These are phyloP conservation scores for Mycena haematopus DNA, from an alignment of 768 basidiomycete species.

Conservation along the genomic window DNA sequence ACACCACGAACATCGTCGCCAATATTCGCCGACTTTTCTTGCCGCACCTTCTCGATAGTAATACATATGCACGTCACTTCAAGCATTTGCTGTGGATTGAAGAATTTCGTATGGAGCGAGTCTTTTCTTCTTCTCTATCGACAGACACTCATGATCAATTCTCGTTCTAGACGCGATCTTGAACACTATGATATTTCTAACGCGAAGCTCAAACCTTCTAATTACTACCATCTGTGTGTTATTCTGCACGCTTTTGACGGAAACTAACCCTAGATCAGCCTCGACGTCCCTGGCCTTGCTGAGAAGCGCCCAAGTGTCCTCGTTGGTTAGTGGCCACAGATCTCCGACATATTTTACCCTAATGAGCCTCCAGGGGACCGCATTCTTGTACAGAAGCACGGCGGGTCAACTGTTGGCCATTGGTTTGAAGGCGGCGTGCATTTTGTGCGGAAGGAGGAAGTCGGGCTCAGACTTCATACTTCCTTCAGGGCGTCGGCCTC, in stretches of 20 bases:
- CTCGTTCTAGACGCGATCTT: conserved; percentile 44
- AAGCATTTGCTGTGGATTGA: conserved; percentile 63
- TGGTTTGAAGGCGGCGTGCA: conserved; percentile 71
- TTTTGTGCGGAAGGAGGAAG: conserved; percentile 52
- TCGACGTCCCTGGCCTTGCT: conserved; percentile 56
- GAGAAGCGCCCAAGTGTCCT: conserved; percentile 65
- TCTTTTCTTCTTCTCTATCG: not conserved
- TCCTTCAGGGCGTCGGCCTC: conserved; percentile 47
- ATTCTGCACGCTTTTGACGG: not conserved
- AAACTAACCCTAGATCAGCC: conserved; percentile 33
- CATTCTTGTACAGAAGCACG: conserved; percentile 56
- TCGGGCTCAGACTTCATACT: conserved; percentile 55
- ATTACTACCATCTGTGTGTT: conserved; percentile 46
- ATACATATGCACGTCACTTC: conserved; percentile 53
- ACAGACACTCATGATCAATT: conserved; percentile 5
- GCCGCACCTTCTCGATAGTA: conserved; percentile 44
- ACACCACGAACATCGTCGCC: conserved; percentile 36
- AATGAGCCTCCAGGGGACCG: conserved; percentile 50
- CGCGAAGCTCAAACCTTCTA: conserved; percentile 40
- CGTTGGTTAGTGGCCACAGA: conserved; percentile 47
- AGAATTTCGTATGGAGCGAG: conserved; percentile 48
- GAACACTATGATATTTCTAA: conserved; percentile 45
- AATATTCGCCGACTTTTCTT: conserved; percentile 45
- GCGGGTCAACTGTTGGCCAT: conserved; percentile 44
- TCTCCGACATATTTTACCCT: not conserved